Conservation (phyloP, 352 stramenopile species). For the Globisporangium ultimum region DNA sequence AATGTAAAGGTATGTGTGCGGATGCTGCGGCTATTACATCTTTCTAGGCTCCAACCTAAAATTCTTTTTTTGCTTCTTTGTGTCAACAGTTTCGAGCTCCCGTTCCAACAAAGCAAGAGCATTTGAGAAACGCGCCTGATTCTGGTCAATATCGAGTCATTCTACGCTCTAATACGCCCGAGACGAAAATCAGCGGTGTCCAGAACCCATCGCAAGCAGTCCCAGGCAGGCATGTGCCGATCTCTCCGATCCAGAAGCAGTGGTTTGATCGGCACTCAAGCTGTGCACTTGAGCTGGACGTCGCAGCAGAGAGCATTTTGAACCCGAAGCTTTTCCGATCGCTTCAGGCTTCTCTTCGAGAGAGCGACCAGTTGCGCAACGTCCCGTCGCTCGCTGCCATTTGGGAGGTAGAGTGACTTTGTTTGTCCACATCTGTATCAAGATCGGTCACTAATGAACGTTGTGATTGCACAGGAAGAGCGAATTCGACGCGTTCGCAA, state of each 20-base stretch:
- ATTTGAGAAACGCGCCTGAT: slow-evolving; percentile 24
- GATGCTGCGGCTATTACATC: background rate
- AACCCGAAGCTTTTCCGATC: slow-evolving; percentile 49
- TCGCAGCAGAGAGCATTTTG: slow-evolving; percentile 60
- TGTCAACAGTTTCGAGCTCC: slow-evolving; percentile 59
- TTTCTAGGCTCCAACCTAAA: too few relatives aligned
- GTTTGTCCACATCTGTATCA: background rate
- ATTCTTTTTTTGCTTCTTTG: too few relatives aligned
- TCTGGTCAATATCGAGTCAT: slow-evolving; percentile 25
- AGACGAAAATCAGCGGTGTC: slow-evolving; percentile 32
- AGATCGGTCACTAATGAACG: background rate
- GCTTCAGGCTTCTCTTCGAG: slow-evolving; percentile 40
- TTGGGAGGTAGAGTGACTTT: slow-evolving; percentile 54
- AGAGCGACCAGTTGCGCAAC: slow-evolving; percentile 41
- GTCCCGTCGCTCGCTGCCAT: slow-evolving; percentile 80
- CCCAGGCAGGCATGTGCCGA: slow-evolving; percentile 25
- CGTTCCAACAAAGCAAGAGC: slow-evolving; percentile 47
- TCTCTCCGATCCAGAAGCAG: slow-evolving; percentile 23
- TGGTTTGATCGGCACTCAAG: slow-evolving; percentile 74
- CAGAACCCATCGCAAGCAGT: slow-evolving; percentile 15
- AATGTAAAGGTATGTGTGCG: slow-evolving; percentile 55
- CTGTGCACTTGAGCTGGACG: slow-evolving; percentile 72
- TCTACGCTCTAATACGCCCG: slow-evolving; percentile 33
- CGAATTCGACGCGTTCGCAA: slow-evolving; percentile 42
- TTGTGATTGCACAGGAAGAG: slow-evolving; percentile 55